Evolutionary conservation across 2,329 filamentous ascomycete genomes (phyloP).

Genomic region (Tolypocladium paradoxum): DNA sequence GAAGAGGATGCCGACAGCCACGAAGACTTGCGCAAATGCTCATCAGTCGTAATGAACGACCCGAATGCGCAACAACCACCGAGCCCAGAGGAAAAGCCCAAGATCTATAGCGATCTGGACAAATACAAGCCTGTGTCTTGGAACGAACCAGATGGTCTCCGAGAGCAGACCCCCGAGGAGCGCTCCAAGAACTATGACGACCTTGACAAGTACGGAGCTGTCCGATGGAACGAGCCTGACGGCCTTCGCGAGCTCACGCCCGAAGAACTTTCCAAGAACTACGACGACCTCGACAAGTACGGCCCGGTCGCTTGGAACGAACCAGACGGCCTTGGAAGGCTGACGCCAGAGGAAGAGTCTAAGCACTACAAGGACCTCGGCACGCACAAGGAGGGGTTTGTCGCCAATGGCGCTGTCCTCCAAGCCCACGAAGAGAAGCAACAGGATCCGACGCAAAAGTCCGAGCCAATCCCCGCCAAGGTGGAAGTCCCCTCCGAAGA

Average conservation of each 20-base stretch:
- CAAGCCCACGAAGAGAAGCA: conserved; percentile 6
- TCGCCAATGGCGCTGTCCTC: conserved; percentile 5
- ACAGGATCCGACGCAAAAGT: conserved; percentile 4
- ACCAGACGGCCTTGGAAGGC: conserved; percentile 13
- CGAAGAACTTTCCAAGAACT: conserved; percentile 29
- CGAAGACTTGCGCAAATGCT: conserved; percentile 25
- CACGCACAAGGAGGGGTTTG: conserved; percentile 14
- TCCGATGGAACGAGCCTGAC: conserved; percentile 26
- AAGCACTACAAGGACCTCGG: conserved; percentile 24
- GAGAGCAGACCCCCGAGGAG: conserved; percentile 20
- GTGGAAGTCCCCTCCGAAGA: conserved; percentile 19
- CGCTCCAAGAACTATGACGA: conserved; percentile 28
- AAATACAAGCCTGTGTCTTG: conserved; percentile 26
- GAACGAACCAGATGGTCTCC: conserved; percentile 30
- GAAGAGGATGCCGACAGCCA: conserved; percentile 19
- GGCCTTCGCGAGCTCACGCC: conserved; percentile 16
- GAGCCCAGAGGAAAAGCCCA: conserved; percentile 18
- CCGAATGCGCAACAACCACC: conserved; percentile 13
- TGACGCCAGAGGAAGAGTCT: conserved; percentile 17
- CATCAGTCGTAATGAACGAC: conserved; percentile 7
- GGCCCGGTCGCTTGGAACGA: conserved; percentile 19
- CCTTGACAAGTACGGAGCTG: conserved; percentile 22
- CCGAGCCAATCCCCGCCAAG: conserved; percentile 5
- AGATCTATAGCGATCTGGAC: conserved; percentile 29
- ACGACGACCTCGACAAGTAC: conserved; percentile 25